These are phyloP conservation scores for Talaromyces sp. DNA, from an alignment of 2,329 filamentous ascomycete species.

Conservation along the genomic window DNA sequence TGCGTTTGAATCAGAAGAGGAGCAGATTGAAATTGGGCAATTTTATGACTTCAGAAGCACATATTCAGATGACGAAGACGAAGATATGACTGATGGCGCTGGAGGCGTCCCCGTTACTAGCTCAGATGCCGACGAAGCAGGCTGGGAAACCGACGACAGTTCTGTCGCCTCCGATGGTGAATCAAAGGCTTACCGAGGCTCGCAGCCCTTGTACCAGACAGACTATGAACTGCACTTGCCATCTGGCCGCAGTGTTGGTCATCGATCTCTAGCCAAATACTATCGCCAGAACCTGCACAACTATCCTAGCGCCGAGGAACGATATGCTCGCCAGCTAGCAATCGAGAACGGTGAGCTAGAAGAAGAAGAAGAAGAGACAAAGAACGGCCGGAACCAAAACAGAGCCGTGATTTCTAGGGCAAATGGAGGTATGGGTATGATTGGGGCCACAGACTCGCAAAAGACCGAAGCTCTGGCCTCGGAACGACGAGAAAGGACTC, in stretches of 20 bases:
- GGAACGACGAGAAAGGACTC: conserved; percentile 65
- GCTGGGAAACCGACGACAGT: conserved; percentile 95
- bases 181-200: conserved; percentile 65
- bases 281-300: conserved; percentile 88
- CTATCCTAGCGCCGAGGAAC: conserved; percentile 74
- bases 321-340: conserved; percentile 58
- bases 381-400: conserved; percentile 37
- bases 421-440: conserved; percentile 70
- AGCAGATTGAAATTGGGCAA: conserved; percentile 90
- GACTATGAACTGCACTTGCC: conserved; percentile 93
- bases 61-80: conserved; percentile 73
- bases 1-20: conserved; percentile 78
- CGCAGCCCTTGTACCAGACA: conserved; percentile 76
- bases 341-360: conserved; percentile 45
- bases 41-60: conserved; percentile 97
- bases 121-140: conserved; percentile 57
- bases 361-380: conserved; percentile 40
- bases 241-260: conserved; percentile 80
- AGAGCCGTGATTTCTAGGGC: conserved; percentile 60
- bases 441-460: conserved; percentile 69
- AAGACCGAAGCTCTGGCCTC: conserved; percentile 61
- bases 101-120: conserved; percentile 52
- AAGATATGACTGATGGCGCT: conserved; percentile 49
- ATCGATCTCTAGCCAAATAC: conserved; percentile 80
- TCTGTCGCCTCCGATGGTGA: conserved; percentile 80